Percentiles rank a stretch among this genome's conserved stretches.
Evolutionary conservation across 1,284 basidiomycete species (phyloP).

Genomic region (Irpex rosettiformis): DNA sequence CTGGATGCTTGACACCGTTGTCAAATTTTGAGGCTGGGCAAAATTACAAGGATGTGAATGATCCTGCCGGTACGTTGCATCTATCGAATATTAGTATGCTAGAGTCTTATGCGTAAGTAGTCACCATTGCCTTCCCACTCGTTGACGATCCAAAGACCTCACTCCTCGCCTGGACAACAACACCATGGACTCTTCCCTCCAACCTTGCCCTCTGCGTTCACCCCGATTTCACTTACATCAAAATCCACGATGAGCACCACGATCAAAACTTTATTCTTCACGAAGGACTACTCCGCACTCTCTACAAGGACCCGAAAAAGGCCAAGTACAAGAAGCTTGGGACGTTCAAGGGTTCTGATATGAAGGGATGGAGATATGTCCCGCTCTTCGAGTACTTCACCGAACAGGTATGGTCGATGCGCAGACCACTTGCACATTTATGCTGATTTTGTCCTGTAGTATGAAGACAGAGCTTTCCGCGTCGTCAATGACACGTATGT

Average conservation of each 20-base stretch:
- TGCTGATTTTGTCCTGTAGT: conserved; percentile 44
- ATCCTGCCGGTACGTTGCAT: conserved; percentile 75
- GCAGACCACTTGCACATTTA: background rate
- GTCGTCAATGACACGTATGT: conserved; percentile 94
- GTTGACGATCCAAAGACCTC: conserved; percentile 91
- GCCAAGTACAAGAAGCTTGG: conserved; percentile 94
- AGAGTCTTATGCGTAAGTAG: conserved; percentile 33
- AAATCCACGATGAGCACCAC: conserved; percentile 91
- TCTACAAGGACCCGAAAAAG: conserved; percentile 98
- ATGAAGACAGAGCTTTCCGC: conserved; percentile 88
- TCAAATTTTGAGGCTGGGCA: conserved; percentile 98
- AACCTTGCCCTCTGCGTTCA: conserved; percentile 96
- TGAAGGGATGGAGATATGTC: conserved; percentile 96
- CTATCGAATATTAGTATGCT: background rate
- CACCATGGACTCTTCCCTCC: conserved; percentile 97
- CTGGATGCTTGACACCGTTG: conserved; percentile 92
- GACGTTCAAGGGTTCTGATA: conserved; percentile 84
- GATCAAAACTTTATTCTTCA: conserved; percentile 92
- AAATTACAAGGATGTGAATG: conserved; percentile 92
- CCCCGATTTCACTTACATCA: conserved; percentile 95
- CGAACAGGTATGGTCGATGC: conserved; percentile 61
- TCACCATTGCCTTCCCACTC: conserved; percentile 92
- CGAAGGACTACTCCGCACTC: conserved; percentile 82
- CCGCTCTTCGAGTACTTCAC: conserved; percentile 97
- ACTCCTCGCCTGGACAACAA: conserved; percentile 97